Percentiles rank a stretch among this genome's conserved stretches.
Evolutionary conservation across 306 rosid species (phyloP).

Genomic region (Sphenostylis stenocarpa): DNA sequence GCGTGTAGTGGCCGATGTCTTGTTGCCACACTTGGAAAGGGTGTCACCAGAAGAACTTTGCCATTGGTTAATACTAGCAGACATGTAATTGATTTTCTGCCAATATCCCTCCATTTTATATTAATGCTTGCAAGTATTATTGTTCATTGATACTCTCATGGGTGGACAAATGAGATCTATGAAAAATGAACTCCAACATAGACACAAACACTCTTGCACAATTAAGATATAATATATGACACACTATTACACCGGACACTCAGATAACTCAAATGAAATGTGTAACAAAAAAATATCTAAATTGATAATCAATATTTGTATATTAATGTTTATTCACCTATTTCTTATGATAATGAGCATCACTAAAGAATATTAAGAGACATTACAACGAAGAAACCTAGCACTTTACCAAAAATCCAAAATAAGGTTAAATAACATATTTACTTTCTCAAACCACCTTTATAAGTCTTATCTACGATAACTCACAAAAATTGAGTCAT

Average conservation of each 20-base stretch:
- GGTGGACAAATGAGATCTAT: background rate
- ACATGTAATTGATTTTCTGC: conserved; percentile 62
- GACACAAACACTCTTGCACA: background rate
- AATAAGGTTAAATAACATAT: background rate
- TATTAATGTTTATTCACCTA: background rate
- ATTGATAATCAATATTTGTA: background rate
- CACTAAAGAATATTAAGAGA: background rate
- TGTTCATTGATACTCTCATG: background rate
- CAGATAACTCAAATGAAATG: background rate
- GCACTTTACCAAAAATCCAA: background rate
- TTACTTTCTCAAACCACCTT: background rate
- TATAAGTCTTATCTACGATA: background rate
- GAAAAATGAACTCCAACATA: background rate
- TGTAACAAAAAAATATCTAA: background rate
- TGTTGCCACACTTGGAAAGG: conserved; percentile 79
- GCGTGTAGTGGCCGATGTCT: conserved; percentile 89
- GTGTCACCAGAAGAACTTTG: conserved; percentile 86
- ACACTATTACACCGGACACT: too few species aligned
- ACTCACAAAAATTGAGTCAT: background rate
- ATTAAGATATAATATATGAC: background rate
- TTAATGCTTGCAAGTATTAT: conserved; percentile 3
- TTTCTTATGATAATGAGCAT: background rate
- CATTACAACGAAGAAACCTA: background rate
- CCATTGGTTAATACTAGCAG: conserved; percentile 83
- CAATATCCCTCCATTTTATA: conserved; percentile 14